These are phyloP conservation scores for Saccharomyces hybrid DNA, from an alignment of 1,139 yeast species.

Conservation along the genomic window DNA sequence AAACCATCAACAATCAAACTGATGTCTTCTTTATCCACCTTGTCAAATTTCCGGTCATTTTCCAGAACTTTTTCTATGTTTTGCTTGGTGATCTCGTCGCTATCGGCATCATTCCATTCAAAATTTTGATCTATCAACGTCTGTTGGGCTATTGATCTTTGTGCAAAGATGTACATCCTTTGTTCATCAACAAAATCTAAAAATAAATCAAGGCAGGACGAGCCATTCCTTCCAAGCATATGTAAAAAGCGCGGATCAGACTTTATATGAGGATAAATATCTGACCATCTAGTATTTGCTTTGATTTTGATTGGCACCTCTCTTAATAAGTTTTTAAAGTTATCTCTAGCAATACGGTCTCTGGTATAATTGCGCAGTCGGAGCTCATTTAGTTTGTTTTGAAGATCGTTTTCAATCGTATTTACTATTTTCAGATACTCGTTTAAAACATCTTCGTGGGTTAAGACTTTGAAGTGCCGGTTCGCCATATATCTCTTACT, in stretches of 20 bases:
- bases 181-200: slow-evolving; percentile 69
- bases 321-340: slow-evolving; percentile 43
- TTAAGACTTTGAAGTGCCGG: slow-evolving; percentile 47
- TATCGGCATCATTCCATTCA: slow-evolving; percentile 14
- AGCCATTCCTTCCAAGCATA: slow-evolving; percentile 71
- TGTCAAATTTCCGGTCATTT: slow-evolving; percentile 21
- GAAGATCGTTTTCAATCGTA: slow-evolving; percentile 30
- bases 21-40: slow-evolving; percentile 27
- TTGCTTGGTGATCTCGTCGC: background rate
- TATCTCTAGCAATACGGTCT: slow-evolving; percentile 62
- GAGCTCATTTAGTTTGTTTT: slow-evolving; percentile 33
- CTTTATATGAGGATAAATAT: slow-evolving; percentile 46
- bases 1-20: slow-evolving; percentile 29
- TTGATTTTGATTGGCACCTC: slow-evolving; percentile 35
- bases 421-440: slow-evolving; percentile 39
- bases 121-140: slow-evolving; percentile 37
- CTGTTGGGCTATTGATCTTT: slow-evolving; percentile 53
- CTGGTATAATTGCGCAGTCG: slow-evolving; percentile 40
- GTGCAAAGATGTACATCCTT: slow-evolving; percentile 47
- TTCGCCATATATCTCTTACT: slow-evolving; percentile 54
- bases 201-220: slow-evolving; percentile 69
- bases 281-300: slow-evolving; percentile 55
- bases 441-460: slow-evolving; percentile 52
- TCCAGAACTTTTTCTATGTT: slow-evolving; percentile 12
- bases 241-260: slow-evolving; percentile 53